A percentile compares a stretch with the other conserved stretches of the same genome.
phyloP scores from a whole-genome alignment of 164 flowering plant genomes.

The Magnolia sinica region DNA sequence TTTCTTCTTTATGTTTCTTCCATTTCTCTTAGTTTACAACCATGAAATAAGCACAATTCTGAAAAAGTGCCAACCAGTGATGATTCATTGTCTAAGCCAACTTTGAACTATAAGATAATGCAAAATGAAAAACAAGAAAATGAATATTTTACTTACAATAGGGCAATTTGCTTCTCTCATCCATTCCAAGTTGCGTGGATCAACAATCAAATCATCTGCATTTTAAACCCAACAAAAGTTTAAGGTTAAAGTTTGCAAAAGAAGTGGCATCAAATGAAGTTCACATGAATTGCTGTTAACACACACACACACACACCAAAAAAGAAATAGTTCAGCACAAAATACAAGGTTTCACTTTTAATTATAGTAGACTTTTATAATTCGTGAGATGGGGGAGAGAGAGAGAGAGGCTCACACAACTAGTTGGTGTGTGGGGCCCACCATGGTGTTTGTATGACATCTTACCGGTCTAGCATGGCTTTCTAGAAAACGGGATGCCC shows the following conservation, averaged over 20 bases:
- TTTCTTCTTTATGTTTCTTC: background rate
- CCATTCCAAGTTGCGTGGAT: slow-evolving; percentile 98
- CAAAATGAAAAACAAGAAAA: slow-evolving; percentile 6
- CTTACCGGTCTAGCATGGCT: no score
- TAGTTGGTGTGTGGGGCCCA: no score
- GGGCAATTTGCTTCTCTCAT: slow-evolving; percentile 96
- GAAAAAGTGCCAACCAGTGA: background rate
- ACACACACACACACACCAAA: no score
- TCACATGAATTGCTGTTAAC: background rate
- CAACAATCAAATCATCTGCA: slow-evolving; percentile 92
- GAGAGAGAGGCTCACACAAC: no score
- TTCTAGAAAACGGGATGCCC: no score
- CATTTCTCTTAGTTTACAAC: background rate
- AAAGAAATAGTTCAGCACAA: no score
- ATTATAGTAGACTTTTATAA: no score
- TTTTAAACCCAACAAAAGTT: slow-evolving; percentile 13
- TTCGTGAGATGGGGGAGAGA: no score
- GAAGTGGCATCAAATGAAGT: background rate
- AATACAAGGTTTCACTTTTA: no score
- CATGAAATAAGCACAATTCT: background rate
- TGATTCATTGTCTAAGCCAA: background rate
- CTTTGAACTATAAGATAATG: background rate
- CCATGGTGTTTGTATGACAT: no score
- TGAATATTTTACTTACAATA: slow-evolving; percentile 53
- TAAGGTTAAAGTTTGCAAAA: slow-evolving; percentile 5